Percentiles rank a stretch among this genome's conserved stretches.
phyloP scores from a whole-genome alignment of 108 stramenopile genomes.

The Cyclostephanos tholiformis region DNA sequence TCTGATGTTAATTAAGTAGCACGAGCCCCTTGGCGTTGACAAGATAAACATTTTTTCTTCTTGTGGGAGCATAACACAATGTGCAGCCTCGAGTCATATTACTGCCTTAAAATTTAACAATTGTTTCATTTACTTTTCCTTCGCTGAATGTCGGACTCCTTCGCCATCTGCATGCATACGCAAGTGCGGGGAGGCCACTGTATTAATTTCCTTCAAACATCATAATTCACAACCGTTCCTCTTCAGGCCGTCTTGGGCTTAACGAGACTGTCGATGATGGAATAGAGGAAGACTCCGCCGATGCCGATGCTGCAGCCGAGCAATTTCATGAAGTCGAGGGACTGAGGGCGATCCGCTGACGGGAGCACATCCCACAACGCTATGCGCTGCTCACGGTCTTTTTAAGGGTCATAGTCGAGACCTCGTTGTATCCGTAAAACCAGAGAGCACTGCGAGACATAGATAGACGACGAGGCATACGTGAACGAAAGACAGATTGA shows the following conservation, averaged over 20 bases:
- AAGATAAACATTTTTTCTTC: no score
- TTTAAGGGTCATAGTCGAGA: slow-evolving; percentile 67
- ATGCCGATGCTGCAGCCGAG: slow-evolving; percentile 71
- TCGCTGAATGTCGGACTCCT: no score
- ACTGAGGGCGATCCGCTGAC: slow-evolving; percentile 58
- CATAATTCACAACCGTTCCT: neutral
- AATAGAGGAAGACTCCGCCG: slow-evolving; percentile 89
- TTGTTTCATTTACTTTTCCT: no score
- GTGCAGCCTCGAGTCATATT: no score
- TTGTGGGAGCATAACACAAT: no score
- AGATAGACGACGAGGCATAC: slow-evolving; percentile 28
- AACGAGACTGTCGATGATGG: slow-evolving; percentile 39
- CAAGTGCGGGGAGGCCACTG: no score
- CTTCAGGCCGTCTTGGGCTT: slow-evolving; percentile 13
- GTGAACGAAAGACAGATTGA: neutral
- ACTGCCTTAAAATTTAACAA: no score
- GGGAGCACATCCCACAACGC: neutral
- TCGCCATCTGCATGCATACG: no score
- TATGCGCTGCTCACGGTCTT: slow-evolving; percentile 46
- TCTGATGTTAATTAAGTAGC: neutral
- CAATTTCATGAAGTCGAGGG: slow-evolving; percentile 56
- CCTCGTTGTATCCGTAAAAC: slow-evolving; percentile 75
- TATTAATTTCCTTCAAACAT: no score
- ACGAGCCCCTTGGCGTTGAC: neutral
- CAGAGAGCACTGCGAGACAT: slow-evolving; percentile 49